These are phyloP conservation scores for Phytomonas francai DNA, from an alignment of 208 protist genomes.

Conservation along the genomic window DNA sequence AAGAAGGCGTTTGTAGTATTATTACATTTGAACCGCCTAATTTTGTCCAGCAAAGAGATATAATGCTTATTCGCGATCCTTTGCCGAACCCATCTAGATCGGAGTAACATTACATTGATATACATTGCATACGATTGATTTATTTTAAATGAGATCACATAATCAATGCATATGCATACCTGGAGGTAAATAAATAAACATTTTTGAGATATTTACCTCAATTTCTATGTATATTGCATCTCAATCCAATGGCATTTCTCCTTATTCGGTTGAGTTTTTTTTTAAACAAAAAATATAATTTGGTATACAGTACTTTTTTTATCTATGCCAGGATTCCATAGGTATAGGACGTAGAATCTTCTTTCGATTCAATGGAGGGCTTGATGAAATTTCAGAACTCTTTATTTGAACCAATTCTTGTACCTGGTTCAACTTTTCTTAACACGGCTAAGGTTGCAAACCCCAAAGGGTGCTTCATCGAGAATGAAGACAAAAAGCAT, in stretches of 20 bases:
- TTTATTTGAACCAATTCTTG: not conserved
- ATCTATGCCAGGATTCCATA: not conserved
- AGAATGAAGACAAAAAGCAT: conserved; percentile 40
- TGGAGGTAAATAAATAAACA: conserved; percentile 1
- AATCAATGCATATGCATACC: not conserved
- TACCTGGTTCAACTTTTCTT: conserved; percentile 14
- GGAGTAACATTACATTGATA: not conserved
- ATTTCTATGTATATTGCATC: conserved; percentile 1
- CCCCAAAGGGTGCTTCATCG: conserved; percentile 38
- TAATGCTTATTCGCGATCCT: conserved; percentile 24
- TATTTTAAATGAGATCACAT: not conserved
- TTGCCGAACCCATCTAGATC: conserved; percentile 13
- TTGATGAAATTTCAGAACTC: conserved; percentile 24
- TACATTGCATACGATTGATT: conserved; percentile 5
- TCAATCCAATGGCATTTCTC: conserved; percentile 9
- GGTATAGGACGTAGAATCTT: not conserved
- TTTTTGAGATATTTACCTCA: not conserved
- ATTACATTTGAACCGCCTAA: conserved; percentile 88
- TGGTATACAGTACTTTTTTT: not conserved
- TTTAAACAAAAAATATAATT: not conserved
- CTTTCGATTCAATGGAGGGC: not conserved
- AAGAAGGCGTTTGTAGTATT: conserved; percentile 95
- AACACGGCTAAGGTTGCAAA: conserved; percentile 38
- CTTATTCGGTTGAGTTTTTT: not conserved
- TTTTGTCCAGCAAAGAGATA: conserved; percentile 67